Evolutionary conservation across 371 early-diverging fungal genomes (phyloP).

Genomic region (Mucor racemosus): DNA sequence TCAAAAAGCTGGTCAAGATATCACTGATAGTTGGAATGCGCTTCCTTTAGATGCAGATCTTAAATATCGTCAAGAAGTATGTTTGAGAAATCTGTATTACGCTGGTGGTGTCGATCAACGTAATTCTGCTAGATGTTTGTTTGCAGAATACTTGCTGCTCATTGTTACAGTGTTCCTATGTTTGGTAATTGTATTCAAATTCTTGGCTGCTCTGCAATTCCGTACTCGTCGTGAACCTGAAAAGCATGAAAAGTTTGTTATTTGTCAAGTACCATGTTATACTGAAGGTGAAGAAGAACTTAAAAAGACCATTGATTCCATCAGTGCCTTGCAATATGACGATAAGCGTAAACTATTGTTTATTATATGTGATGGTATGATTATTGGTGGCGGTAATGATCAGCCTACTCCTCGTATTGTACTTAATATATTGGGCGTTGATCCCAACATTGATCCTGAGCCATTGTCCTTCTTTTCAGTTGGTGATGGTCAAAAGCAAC

Average conservation of each 20-base stretch:
- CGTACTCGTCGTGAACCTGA: constrained; percentile 73
- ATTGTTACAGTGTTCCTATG: constrained; percentile 77
- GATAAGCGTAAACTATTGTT: constrained; percentile 79
- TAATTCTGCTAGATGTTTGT: constrained; percentile 74
- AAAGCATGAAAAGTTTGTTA: constrained; percentile 89
- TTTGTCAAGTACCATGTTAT: constrained; percentile 88
- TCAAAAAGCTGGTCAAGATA: constrained; percentile 64
- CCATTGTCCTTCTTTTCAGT: constrained; percentile 88
- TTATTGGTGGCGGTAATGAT: constrained; percentile 90
- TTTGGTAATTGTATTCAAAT: constrained; percentile 86
- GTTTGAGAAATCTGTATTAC: constrained; percentile 80
- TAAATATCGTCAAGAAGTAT: constrained; percentile 48
- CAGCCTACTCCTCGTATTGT: constrained; percentile 90
- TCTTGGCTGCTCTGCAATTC: constrained; percentile 88
- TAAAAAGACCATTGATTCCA: constrained; percentile 72
- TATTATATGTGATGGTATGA: constrained; percentile 86
- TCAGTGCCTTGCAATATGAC: constrained; percentile 68
- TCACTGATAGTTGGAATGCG: constrained; percentile 60
- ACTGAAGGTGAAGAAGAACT: constrained; percentile 84
- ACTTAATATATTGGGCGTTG: constrained; percentile 83
- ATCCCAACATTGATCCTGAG: constrained; percentile 80
- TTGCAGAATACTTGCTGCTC: constrained; percentile 84
- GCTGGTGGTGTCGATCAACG: constrained; percentile 86
- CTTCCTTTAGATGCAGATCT: constrained; percentile 34
- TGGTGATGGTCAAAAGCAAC: constrained; percentile 82